phyloP scores from a whole-genome alignment of 148 eudicot genomes.

The Nyssa sinensis region DNA sequence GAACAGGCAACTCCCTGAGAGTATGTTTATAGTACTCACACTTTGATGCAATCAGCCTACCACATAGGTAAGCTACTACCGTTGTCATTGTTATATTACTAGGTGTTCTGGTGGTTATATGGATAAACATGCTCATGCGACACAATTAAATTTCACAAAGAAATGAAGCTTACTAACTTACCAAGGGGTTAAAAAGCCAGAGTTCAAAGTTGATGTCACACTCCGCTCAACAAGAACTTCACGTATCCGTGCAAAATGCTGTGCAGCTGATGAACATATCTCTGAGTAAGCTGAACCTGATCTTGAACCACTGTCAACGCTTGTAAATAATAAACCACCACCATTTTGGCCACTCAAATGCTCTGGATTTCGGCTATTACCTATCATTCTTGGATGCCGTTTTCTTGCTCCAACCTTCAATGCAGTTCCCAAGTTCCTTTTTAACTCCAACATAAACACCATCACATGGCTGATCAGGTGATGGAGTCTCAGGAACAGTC shows the following conservation, averaged over 20 bases:
- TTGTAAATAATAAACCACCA: conserved; percentile 41
- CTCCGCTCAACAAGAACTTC: conserved; percentile 90
- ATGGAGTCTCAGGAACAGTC: conserved; percentile 97
- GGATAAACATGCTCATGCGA: neutral
- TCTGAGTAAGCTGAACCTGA: conserved; percentile 79
- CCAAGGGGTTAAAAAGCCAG: conserved; percentile 96
- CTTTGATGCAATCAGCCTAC: neutral
- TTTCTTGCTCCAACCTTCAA: conserved; percentile 80
- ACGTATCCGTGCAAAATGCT: conserved; percentile 94
- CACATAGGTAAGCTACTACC: neutral
- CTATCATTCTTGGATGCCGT: conserved; percentile 63
- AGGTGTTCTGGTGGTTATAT: neutral
- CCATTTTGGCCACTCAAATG: conserved; percentile 45
- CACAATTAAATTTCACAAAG: neutral
- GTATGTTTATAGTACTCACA: neutral
- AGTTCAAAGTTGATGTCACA: conserved; percentile 80
- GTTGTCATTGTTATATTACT: neutral
- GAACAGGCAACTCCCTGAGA: neutral
- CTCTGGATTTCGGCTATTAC: conserved; percentile 42
- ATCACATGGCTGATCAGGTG: conserved; percentile 88
- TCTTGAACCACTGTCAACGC: conserved; percentile 45
- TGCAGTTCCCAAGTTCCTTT: conserved; percentile 68
- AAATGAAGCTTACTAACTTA: conserved; percentile 25
- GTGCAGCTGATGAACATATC: conserved; percentile 83
- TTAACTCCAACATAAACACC: conserved; percentile 57